These are phyloP conservation scores for Inga laurina DNA, from an alignment of 306 rosid genomes.

Conservation along the genomic window DNA sequence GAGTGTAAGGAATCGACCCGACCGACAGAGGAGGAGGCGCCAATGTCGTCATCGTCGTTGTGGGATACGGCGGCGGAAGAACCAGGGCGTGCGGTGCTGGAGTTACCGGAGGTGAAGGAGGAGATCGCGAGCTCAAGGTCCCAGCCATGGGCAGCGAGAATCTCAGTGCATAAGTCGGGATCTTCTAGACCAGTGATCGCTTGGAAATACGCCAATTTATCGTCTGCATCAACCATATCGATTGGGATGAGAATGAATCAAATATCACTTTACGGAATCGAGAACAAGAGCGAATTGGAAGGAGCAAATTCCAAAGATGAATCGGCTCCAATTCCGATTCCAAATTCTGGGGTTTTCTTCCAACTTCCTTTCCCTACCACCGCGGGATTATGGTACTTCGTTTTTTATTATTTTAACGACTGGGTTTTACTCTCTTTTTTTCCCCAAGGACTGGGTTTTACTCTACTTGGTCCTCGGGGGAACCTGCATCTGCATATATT, in stretches of 20 bases:
- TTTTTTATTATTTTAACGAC: not conserved
- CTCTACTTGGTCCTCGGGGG: not conserved
- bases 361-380: not conserved
- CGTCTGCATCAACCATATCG: conserved; percentile 69
- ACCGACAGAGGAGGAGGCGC: not conserved
- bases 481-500: not conserved
- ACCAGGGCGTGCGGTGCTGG: not conserved
- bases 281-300: not conserved
- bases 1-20: not conserved
- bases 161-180: conserved; percentile 83
- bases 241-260: not conserved
- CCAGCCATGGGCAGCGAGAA: conserved; percentile 90
- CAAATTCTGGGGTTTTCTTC: not conserved
- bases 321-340: not conserved
- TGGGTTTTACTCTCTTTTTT: not conserved
- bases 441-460: not conserved
- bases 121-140: conserved; percentile 97
- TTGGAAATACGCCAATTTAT: conserved; percentile 81
- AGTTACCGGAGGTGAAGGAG: conserved; percentile 48
- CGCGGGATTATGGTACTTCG: not conserved
- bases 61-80: conserved; percentile 15
- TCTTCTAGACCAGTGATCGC: conserved; percentile 91
- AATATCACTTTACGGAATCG: not conserved
- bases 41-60: not conserved
- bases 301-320: conserved; percentile 6